These are phyloP conservation scores for Trypanosoma lewisi DNA, from an alignment of 208 protist species.

Conservation along the genomic window DNA sequence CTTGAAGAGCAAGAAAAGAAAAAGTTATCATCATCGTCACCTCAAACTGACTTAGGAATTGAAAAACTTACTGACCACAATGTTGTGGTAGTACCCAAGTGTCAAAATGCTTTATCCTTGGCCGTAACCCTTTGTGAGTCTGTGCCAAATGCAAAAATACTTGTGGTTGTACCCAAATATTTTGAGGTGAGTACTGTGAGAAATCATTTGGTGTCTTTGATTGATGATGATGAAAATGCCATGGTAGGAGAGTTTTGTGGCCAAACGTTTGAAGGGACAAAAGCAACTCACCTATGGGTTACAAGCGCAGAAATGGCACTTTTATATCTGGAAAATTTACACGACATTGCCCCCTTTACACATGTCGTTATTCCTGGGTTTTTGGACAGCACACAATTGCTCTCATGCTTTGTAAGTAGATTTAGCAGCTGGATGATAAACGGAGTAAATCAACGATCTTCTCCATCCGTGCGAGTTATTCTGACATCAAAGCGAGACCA, in stretches of 20 bases:
- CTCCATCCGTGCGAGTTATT: slow-evolving; percentile 39
- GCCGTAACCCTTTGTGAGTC: slow-evolving; percentile 34
- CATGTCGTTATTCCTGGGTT: slow-evolving; percentile 76
- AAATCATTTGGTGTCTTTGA: slow-evolving; percentile 34
- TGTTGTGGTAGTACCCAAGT: slow-evolving; percentile 47
- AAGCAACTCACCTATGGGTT: slow-evolving; percentile 65
- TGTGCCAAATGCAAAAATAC: slow-evolving; percentile 35
- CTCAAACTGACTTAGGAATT: slow-evolving; percentile 19
- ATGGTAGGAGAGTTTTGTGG: slow-evolving; percentile 66
- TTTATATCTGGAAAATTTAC: slow-evolving; percentile 61
- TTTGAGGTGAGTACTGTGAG: slow-evolving; percentile 64
- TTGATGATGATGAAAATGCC: slow-evolving; percentile 12
- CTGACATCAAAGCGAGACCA: slow-evolving; percentile 23
- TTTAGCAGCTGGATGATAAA: slow-evolving; percentile 30
- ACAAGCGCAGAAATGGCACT: slow-evolving; percentile 75
- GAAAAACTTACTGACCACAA: slow-evolving; percentile 29
- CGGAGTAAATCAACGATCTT: slow-evolving; percentile 38
- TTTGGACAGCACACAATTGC: slow-evolving; percentile 52
- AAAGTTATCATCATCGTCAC: background rate
- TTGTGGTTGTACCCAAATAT: slow-evolving; percentile 82
- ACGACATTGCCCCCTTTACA: slow-evolving; percentile 75
- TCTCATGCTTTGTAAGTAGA: slow-evolving; percentile 37
- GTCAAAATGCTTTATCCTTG: slow-evolving; percentile 47
- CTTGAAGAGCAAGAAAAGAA: slow-evolving; percentile 28
- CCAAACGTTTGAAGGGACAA: slow-evolving; percentile 46